Percentiles rank a stretch among this genome's conserved stretches.
Conservation (phyloP, 331 rosid species). For the Ulmus americana region DNA sequence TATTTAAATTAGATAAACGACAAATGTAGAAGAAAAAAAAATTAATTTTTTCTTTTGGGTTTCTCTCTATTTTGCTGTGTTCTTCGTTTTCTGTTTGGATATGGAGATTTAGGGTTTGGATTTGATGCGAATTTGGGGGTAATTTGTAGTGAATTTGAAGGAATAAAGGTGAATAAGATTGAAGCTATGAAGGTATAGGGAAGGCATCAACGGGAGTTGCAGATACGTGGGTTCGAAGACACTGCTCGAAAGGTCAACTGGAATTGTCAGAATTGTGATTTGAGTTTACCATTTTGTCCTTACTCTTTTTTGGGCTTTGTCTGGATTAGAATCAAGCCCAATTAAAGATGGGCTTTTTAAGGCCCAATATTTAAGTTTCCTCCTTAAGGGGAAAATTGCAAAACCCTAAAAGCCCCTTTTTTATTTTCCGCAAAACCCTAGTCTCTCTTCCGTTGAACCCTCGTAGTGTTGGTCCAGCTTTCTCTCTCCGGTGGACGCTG, state of each 20-base stretch:
- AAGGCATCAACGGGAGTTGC: constrained; percentile 21
- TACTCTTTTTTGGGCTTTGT: not conserved
- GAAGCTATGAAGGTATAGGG: constrained; percentile 18
- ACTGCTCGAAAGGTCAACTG: constrained; percentile 29
- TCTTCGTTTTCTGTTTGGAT: not conserved
- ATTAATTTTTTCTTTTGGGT: not conserved
- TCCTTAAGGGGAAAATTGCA: not conserved
- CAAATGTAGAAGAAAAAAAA: not conserved
- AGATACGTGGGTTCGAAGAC: constrained; percentile 46
- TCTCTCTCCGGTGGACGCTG: not conserved
- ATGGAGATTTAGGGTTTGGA: not conserved
- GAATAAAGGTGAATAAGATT: not conserved
- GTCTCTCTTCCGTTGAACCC: not conserved
- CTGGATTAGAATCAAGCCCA: not conserved
- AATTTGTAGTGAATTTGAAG: constrained; percentile 4
- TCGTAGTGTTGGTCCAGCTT: not conserved
- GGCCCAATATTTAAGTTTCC: not conserved
- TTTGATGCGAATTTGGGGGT: constrained; percentile 27
- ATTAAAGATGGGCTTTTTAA: not conserved
- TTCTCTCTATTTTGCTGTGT: not conserved
- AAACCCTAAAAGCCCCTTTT: not conserved
- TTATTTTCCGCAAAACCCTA: not conserved
- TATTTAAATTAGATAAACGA: not conserved
- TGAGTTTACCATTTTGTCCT: constrained; percentile 16
- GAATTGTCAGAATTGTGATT: not conserved